Percentiles rank a stretch among this genome's conserved stretches.
phyloP scores from a whole-genome alignment of 257 asterid genomes.

The Nicotiana noctiflora region DNA sequence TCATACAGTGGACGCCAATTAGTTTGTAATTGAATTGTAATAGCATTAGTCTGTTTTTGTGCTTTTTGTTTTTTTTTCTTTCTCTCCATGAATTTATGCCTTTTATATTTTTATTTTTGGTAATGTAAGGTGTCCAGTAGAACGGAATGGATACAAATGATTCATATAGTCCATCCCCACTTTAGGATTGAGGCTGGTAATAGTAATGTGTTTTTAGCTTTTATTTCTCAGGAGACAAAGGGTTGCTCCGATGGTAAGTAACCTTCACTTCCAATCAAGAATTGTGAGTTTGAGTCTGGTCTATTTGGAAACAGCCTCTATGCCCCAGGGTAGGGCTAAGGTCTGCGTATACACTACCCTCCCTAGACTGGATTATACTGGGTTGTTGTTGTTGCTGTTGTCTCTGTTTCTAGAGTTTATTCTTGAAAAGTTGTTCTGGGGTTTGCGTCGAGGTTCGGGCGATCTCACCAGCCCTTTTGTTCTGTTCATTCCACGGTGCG shows the following conservation, averaged over 20 bases:
- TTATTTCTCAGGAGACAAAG: no score
- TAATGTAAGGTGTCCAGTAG: neutral
- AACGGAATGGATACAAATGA: neutral
- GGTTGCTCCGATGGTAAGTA: no score
- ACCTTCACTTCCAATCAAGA: no score
- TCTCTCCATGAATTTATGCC: neutral
- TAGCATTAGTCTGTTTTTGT: constrained; percentile 44
- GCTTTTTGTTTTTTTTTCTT: neutral
- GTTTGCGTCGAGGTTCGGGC: neutral
- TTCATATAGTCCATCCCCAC: neutral
- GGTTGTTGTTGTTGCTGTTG: no score
- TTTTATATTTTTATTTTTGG: neutral
- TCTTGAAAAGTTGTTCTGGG: neutral
- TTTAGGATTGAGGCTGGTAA: neutral
- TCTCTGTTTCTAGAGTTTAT: constrained; percentile 5
- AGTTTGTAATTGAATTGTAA: neutral
- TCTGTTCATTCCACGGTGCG: neutral
- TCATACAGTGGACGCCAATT: neutral
- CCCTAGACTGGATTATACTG: no score
- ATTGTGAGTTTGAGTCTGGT: no score
- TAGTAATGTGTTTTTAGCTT: neutral
- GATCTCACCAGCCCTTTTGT: neutral
- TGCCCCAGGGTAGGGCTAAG: no score
- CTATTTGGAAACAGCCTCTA: no score
- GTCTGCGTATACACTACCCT: no score